Conservation (phyloP, 768 basidiomycete genomes). For the Termitomyces sp. region DNA sequence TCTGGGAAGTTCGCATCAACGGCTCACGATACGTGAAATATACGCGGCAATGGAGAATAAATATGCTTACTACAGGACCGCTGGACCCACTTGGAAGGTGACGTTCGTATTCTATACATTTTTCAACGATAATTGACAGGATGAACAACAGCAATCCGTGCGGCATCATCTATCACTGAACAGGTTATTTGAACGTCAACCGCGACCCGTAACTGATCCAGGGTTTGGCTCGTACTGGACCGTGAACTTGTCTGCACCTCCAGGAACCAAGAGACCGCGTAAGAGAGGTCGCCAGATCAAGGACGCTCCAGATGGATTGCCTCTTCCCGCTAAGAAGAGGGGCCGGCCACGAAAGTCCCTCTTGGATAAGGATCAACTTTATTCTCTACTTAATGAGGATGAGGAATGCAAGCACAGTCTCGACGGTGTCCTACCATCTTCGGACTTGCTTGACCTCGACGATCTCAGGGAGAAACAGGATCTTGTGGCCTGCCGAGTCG, state of each 20-base stretch:
- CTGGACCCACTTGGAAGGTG: slow-evolving; percentile 86
- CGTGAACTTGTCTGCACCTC: slow-evolving; percentile 80
- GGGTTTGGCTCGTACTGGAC: slow-evolving; percentile 90
- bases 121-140: slow-evolving; percentile 8
- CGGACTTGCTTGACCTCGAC: background rate
- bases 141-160: slow-evolving; percentile 67
- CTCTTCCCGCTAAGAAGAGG: slow-evolving; percentile 29
- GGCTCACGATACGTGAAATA: slow-evolving; percentile 80
- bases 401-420: slow-evolving; percentile 14
- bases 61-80: slow-evolving; percentile 75
- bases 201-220: slow-evolving; percentile 78
- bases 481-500: slow-evolving; percentile 13
- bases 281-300: slow-evolving; percentile 68
- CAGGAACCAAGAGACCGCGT: slow-evolving; percentile 80
- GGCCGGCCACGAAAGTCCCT: slow-evolving; percentile 33
- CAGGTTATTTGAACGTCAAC: slow-evolving; percentile 76
- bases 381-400: slow-evolving; percentile 16
- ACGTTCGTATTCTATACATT: slow-evolving; percentile 8
- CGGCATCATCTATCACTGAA: slow-evolving; percentile 82
- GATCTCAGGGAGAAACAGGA: slow-evolving; percentile 10
- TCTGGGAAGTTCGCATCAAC: slow-evolving; percentile 67
- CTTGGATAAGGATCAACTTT: slow-evolving; percentile 3
- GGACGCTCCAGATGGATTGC: slow-evolving; percentile 22
- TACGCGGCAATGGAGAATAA: slow-evolving; percentile 86
- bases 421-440: background rate